phyloP scores from a whole-genome alignment of 2,329 filamentous ascomycete genomes.

The Fusarium globosum region DNA sequence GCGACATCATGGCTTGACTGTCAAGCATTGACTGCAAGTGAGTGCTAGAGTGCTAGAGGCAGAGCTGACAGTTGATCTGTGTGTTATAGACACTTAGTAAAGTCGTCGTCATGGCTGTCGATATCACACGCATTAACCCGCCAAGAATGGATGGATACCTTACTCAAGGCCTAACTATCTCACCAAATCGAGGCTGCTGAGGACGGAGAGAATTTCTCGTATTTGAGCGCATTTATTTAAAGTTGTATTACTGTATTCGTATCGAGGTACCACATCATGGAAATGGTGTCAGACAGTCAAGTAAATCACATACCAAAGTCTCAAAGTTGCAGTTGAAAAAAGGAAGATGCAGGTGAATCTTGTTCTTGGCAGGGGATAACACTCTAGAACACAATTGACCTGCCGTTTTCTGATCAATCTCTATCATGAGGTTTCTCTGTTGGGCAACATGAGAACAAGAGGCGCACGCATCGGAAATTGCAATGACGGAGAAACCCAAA shows the following conservation, averaged over 20 bases:
- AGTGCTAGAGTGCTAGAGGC: not conserved
- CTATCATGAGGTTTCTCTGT: constrained; percentile 5
- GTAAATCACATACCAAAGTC: not conserved
- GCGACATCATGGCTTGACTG: not conserved
- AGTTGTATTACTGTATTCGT: constrained; percentile 13
- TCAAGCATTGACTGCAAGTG: not conserved
- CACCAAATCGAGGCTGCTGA: not conserved
- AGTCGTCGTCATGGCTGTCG: constrained; percentile 20
- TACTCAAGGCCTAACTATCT: not conserved
- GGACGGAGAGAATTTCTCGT: constrained; percentile 8
- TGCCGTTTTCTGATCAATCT: constrained; percentile 19
- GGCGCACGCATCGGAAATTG: constrained; percentile 38
- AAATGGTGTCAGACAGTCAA: not conserved
- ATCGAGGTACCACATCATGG: not conserved
- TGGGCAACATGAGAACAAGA: not conserved
- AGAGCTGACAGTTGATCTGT: constrained; percentile 1
- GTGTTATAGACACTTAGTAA: not conserved
- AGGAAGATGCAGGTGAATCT: not conserved
- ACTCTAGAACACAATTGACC: constrained; percentile 5
- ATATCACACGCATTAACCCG: constrained; percentile 10
- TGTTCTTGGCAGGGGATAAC: constrained; percentile 15
- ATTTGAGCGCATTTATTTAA: constrained; percentile 13
- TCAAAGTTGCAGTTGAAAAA: not conserved
- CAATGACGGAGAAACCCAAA: constrained; percentile 33
- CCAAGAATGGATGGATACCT: constrained; percentile 1